These are phyloP conservation scores for Emmonsiellopsis sp. DNA, from an alignment of 2,329 filamentous ascomycete species.

Conservation along the genomic window DNA sequence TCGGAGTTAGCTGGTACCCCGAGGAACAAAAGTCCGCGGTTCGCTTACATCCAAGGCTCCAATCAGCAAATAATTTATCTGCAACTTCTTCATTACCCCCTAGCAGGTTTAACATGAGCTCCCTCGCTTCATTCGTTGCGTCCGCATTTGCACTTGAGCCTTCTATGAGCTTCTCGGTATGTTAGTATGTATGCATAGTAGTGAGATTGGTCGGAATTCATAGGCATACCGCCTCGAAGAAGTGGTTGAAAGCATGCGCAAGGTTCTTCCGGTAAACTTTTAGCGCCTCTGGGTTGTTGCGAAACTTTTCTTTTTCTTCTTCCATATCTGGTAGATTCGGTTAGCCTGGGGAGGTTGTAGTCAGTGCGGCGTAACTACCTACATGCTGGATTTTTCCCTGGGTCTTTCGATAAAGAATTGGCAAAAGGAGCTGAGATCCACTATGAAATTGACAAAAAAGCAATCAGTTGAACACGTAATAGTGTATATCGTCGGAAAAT, in stretches of 20 bases:
- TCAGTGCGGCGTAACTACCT: background rate
- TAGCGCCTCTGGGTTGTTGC: background rate
- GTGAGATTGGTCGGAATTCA: background rate
- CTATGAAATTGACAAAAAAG: background rate
- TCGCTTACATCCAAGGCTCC: slow-evolving; percentile 30
- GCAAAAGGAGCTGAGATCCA: background rate
- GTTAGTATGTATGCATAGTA: background rate
- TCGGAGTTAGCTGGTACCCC: background rate
- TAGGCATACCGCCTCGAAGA: background rate
- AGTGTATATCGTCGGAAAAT: background rate
- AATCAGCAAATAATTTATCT: slow-evolving; percentile 13
- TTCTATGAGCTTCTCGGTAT: background rate
- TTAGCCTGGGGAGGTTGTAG: background rate
- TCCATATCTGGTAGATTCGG: background rate
- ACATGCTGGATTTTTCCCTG: background rate
- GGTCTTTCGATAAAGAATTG: slow-evolving; percentile 18
- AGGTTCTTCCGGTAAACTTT: background rate
- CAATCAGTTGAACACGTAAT: background rate
- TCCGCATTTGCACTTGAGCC: background rate
- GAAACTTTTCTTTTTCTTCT: background rate
- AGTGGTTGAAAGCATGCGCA: background rate
- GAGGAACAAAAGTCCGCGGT: background rate
- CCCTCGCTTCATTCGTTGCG: background rate
- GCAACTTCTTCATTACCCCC: slow-evolving; percentile 7
- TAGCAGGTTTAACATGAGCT: slow-evolving; percentile 13